Conservation (phyloP, 192 early-diverging fungal species). For the Diversispora eburnea region DNA sequence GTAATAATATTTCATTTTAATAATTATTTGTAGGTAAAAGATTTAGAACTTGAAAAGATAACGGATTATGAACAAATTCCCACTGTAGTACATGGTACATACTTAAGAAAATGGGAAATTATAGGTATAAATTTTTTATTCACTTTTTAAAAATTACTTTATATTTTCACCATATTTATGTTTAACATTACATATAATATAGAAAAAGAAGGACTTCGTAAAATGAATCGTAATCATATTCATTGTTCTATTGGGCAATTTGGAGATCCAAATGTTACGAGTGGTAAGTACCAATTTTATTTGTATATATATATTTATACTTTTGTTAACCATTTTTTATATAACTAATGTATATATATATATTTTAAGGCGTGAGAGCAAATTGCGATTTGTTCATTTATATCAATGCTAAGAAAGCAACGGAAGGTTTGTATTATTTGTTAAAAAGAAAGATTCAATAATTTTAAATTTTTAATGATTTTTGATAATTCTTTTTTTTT, state of each 20-base stretch:
- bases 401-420: conserved; percentile 67
- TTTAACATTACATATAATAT: conserved; percentile 24
- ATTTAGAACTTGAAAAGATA: conserved; percentile 49
- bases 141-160: not conserved
- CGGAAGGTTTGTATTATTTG: conserved; percentile 45
- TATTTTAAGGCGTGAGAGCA: conserved; percentile 59
- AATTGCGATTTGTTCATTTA: conserved; percentile 73
- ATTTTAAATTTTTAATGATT: not conserved
- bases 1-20: not conserved
- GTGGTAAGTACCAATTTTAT: conserved; percentile 40
- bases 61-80: conserved; percentile 43
- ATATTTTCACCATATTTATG: no score
- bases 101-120: conserved; percentile 43
- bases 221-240: conserved; percentile 86
- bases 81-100: conserved; percentile 70
- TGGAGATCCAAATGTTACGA: conserved; percentile 66
- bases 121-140: conserved; percentile 43
- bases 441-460: not conserved
- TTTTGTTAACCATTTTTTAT: not conserved
- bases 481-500: not conserved
- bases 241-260: conserved; percentile 76
- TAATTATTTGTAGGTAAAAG: conserved; percentile 35
- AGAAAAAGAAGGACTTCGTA: conserved; percentile 57
- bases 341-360: conserved; percentile 2
- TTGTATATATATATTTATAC: not conserved